phyloP scores from a whole-genome alignment of 208 protist genomes.

The Acanthamoeba pearcei region DNA sequence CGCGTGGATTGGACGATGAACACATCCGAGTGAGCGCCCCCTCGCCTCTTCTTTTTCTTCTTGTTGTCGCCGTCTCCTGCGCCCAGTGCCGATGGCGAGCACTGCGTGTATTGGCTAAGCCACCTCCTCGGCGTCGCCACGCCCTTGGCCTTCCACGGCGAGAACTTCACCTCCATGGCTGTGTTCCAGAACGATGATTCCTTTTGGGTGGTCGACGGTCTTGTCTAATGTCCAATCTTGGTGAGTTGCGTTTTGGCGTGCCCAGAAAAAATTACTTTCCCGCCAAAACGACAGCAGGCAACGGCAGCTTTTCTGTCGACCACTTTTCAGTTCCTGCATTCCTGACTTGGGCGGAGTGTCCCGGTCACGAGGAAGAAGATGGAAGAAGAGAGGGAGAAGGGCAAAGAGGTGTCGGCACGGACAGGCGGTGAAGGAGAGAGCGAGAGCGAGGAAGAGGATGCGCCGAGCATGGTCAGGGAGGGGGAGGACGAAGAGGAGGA shows the following conservation, averaged over 20 bases:
- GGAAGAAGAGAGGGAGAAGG: not conserved
- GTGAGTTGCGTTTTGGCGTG: too few relatives aligned
- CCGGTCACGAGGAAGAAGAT: not conserved
- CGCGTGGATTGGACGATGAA: conserved; percentile 22
- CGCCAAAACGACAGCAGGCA: too few relatives aligned
- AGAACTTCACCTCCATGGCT: not conserved
- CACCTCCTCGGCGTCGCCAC: conserved; percentile 1
- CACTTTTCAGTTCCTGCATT: not conserved
- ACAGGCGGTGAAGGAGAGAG: not conserved
- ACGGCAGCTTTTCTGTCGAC: not conserved
- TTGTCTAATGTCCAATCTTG: too few relatives aligned
- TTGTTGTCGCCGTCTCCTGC: not conserved
- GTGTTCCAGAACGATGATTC: too few relatives aligned
- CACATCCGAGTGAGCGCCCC: conserved; percentile 6
- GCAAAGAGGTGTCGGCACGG: not conserved
- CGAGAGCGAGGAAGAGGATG: not conserved
- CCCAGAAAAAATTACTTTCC: too few relatives aligned
- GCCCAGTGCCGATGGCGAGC: not conserved
- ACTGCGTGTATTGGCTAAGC: not conserved
- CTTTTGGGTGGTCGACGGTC: too few relatives aligned
- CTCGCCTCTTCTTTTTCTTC: conserved; percentile 9
- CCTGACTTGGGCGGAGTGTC: too few relatives aligned
- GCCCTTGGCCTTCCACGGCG: conserved; percentile 9
- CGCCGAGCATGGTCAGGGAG: not conserved
- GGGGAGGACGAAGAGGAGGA: not conserved